Base-by-base conservation (phyloP, 2,329 filamentous ascomycete genomes). In the Furcasterigmium furcatum region DNA sequence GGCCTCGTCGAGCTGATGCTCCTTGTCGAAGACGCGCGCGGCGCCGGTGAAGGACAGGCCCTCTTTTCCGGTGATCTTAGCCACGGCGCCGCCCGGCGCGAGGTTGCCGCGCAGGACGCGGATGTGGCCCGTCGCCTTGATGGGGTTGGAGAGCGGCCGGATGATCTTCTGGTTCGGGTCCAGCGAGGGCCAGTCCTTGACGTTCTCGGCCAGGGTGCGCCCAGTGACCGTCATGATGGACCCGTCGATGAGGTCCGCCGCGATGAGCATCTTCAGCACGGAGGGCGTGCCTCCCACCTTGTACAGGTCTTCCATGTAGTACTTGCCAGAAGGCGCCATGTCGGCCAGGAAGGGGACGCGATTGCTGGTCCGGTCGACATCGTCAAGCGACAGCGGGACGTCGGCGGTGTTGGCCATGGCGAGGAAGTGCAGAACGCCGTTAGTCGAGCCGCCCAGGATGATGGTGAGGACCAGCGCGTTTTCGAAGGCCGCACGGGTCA, bases 41-140 rank as follows among this genome's bases (percentile, higher is more conserved):
- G 82, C 82, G 41, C 92, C 92, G 0, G 77, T 85, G 66, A 97
- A 97, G 12, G 70, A 73, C 7, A 91, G 77, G 3, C 92, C 92
- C 65, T 97, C 92, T 64, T 96, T 96, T 29, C 92, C 92, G 0
- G 92, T 96, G 65, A 97, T 96, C 68, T 97, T 97, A 49, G 91
- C 91, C 2, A 97, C 91, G 1, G 91, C 88, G 27, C 92, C 92
- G 10, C 84, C 87, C 2, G 92, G 92, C 3, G 91, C 89, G 25
- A 96, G 77, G 63, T 95, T 96, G 18, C 92, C 92, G 48, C 81
- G 80, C 4, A 97, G 77, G 49, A 97, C 88, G 65, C 92, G 90
- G 49, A 97, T 79, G 64, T 97, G 92, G 36, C 92, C 92, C 1
- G 84, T 89, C 2, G 75, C 54, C 65, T 96, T 96, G 74, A 95